Evolutionary conservation across 176 grass and related monocot genomes (phyloP), one percentile per base, ranked within the genome.

Genomic region (Puccinellia tenuiflora): DNA sequence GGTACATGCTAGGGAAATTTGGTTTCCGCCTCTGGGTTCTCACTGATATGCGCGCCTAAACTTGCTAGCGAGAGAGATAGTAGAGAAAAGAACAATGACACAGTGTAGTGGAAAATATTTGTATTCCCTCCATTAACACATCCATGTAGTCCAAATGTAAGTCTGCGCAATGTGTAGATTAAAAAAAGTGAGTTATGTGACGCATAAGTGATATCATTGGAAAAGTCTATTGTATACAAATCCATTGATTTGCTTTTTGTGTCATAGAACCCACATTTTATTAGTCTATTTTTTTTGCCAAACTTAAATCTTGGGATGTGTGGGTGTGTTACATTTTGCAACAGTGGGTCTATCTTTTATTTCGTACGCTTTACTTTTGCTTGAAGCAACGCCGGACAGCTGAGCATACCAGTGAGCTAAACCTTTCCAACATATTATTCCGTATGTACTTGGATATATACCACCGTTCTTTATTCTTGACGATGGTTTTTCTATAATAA

Each of bases 391-490:
- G 46, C 5, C 11, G 54, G 45, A 46, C 39, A 50, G 3, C 13
- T 65, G 37, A 75, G 46, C 28, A 74, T 79, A 80, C 37, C 7
- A 34, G 64, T 37, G 29, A 87, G 63, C 3, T 26, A 53, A 50
- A 30, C 54, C 13, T 30, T 40, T 10, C 18, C 50, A 78, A 61
- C 12, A 40, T 26, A 47, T 31, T 72, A 37, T n/a, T 9, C 50
- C 7, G 28, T 84, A 55, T 79, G n/a, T 43, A 56, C 20, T 74
- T 22, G 20, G 25, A 84, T 54, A 20, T 79, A 70, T 70, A 70
- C 67, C 5, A 66, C 30, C 28, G 43, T 24, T 35, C 9, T 75
- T 13, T 54, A 61, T 69, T 35, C 43, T 35, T 20, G 1, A 55
- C 68, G n/a, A 66, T 30, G 1, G 10, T 52, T 73, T 84, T 65